These are phyloP conservation scores for Myxozyma neotropica DNA, from an alignment of 805 yeast genomes.

Conservation along the genomic window DNA sequence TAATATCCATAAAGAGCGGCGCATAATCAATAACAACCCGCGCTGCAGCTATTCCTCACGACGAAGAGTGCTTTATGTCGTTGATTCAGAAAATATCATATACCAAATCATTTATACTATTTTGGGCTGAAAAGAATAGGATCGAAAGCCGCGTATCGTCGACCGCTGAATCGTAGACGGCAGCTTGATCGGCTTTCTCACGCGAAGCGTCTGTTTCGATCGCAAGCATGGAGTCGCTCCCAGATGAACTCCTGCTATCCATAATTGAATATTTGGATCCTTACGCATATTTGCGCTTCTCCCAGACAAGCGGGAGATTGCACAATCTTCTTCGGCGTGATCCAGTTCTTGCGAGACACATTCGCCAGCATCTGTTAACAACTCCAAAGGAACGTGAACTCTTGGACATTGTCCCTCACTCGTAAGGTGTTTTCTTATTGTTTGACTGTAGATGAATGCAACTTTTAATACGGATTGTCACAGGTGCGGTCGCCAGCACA, in stretches of 20 bases:
- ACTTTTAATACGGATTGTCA: not conserved
- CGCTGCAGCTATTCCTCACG: no score
- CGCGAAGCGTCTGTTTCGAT: not conserved
- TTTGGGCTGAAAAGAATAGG: no score
- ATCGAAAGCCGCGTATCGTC: no score
- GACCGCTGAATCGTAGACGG: not conserved
- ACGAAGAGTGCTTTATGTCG: no score
- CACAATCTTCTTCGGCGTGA: slow-evolving; percentile 5
- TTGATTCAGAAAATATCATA: no score
- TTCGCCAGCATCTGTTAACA: slow-evolving; percentile 12
- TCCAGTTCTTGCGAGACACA: slow-evolving; percentile 23
- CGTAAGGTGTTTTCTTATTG: slow-evolving; percentile 1
- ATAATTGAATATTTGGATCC: slow-evolving; percentile 20
- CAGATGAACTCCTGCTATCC: slow-evolving; percentile 16
- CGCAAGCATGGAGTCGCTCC: slow-evolving; percentile 7
- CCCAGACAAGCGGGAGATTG: slow-evolving; percentile 28
- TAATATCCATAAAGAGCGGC: no score
- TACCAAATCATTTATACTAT: no score
- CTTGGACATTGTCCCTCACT: slow-evolving; percentile 10
- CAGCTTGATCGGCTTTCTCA: not conserved
- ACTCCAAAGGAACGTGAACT: slow-evolving; percentile 4
- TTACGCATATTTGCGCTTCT: slow-evolving; percentile 16
- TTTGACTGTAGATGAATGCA: not conserved
- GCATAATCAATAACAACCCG: no score
- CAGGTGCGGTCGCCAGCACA: not conserved